Conservation (phyloP, 2,329 filamentous ascomycete genomes). For the Fusarium xylarioides region DNA sequence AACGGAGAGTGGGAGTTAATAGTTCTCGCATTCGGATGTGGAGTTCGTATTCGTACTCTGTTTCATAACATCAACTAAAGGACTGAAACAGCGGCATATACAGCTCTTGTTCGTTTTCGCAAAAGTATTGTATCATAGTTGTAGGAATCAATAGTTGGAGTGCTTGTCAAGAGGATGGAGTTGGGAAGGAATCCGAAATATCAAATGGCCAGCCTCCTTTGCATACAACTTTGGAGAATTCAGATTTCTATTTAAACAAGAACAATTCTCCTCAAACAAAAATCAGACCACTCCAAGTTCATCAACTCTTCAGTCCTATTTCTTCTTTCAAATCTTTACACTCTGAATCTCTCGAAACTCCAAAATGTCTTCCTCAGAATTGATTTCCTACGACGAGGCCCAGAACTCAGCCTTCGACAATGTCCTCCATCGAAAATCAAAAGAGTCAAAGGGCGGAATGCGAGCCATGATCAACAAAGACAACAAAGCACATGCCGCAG, state of each 20-base stretch:
- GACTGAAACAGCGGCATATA: neutral
- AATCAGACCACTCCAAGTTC: neutral
- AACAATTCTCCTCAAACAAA: neutral
- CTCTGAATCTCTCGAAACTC: neutral
- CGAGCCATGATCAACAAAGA: constrained; percentile 85
- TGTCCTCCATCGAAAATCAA: constrained; percentile 76
- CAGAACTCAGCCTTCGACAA: constrained; percentile 89
- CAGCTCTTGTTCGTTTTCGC: constrained; percentile 34
- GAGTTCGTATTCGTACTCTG: constrained; percentile 25
- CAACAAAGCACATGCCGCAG: constrained; percentile 73
- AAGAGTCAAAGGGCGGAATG: constrained; percentile 73
- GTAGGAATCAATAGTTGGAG: neutral
- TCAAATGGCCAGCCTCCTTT: neutral
- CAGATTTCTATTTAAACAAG: constrained; percentile 17
- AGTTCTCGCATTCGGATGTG: constrained; percentile 26
- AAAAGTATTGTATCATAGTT: neutral
- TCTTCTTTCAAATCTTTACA: neutral
- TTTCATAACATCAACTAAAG: neutral
- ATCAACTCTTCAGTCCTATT: rapidly evolving
- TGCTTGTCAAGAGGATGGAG: neutral
- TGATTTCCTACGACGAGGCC: constrained; percentile 80
- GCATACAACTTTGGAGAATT: neutral
- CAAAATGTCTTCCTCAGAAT: constrained; percentile 47
- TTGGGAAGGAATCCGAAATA: neutral
- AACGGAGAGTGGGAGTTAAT: too few species aligned